These are phyloP conservation scores for Asterella californica DNA, from an alignment of 225 moss, liverwort and hornwort species.

Conservation along the genomic window DNA sequence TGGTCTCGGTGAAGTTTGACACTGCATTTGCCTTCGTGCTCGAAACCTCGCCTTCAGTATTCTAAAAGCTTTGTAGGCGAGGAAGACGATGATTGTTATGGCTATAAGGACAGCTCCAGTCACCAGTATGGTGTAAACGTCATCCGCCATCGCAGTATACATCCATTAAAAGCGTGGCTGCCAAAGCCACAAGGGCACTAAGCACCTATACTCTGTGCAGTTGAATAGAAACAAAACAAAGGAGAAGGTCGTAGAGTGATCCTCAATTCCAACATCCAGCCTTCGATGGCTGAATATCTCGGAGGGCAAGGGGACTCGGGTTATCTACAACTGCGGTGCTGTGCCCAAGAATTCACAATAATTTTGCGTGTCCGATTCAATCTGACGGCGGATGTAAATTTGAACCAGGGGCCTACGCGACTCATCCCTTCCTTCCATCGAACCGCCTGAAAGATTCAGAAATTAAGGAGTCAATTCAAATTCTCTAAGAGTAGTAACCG, in stretches of 20 bases:
- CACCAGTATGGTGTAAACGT: constrained; percentile 35
- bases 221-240: background rate
- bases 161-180: constrained; percentile 31
- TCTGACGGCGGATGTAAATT: background rate
- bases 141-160: constrained; percentile 37
- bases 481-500: background rate
- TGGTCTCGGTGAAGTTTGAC: constrained; percentile 40
- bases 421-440: background rate
- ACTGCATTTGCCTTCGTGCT: constrained; percentile 36
- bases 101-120: constrained; percentile 34
- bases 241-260: background rate
- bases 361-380: background rate
- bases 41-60: constrained; percentile 23
- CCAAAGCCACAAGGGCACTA: constrained; percentile 18
- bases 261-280: background rate
- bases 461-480: background rate
- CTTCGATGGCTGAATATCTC: background rate
- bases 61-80: constrained; percentile 25
- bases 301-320: background rate
- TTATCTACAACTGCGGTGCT: background rate
- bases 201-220: background rate
- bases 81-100: constrained; percentile 27
- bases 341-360: background rate
- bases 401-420: background rate
- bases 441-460: constrained; percentile 5